These are phyloP conservation scores for Sophora flavescens DNA, from an alignment of 306 rosid genomes.

Conservation along the genomic window DNA sequence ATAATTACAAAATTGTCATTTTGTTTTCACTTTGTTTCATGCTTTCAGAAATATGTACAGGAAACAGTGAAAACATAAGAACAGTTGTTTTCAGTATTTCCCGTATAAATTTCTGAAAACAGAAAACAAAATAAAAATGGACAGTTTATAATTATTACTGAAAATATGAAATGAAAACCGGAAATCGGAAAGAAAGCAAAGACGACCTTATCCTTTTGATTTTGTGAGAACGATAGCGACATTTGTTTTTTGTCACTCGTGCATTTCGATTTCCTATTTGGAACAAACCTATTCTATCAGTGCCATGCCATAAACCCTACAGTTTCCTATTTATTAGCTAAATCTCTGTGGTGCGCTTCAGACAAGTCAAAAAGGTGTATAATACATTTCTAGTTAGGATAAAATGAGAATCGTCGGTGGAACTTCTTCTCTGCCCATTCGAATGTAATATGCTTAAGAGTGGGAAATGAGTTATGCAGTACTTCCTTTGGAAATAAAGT, in stretches of 20 bases:
- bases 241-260: not conserved
- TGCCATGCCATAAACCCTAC: not conserved
- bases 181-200: too few relatives aligned
- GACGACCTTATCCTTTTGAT: too few relatives aligned
- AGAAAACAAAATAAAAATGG: too few relatives aligned
- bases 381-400: constrained; percentile 19
- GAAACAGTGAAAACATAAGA: too few relatives aligned
- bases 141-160: too few relatives aligned
- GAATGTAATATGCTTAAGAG: not conserved
- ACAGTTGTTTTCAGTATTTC: too few relatives aligned
- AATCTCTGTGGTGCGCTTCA: constrained; percentile 12
- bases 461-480: not conserved
- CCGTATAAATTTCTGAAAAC: too few relatives aligned
- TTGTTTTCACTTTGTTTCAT: too few relatives aligned
- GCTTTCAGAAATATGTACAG: too few relatives aligned
- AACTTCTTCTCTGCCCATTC: not conserved
- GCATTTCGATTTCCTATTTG: constrained; percentile 25
- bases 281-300: constrained; percentile 34
- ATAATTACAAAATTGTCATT: too few relatives aligned
- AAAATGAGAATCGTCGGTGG: constrained; percentile 15
- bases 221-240: constrained; percentile 11
- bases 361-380: constrained; percentile 17
- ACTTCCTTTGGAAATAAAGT: not conserved
- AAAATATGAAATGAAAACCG: too few relatives aligned
- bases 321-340: not conserved